These are phyloP conservation scores for Alternaria burnsii DNA, from an alignment of 2,329 filamentous ascomycete genomes.

Conservation along the genomic window DNA sequence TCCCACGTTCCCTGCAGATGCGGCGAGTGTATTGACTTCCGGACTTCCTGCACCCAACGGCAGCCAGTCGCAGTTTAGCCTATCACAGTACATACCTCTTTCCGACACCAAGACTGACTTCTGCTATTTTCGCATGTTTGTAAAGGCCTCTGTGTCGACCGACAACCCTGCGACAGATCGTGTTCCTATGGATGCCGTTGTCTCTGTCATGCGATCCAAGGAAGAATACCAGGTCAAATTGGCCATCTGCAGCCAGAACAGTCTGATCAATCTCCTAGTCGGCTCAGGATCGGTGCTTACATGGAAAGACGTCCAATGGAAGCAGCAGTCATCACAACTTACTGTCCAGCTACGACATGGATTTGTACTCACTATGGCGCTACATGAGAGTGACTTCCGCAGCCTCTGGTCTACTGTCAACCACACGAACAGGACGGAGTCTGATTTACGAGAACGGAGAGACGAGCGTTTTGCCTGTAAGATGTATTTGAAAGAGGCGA, in stretches of 20 bases:
- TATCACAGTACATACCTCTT: conserved; percentile 76
- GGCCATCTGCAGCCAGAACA: conserved; percentile 80
- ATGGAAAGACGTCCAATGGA: conserved; percentile 87
- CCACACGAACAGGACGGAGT: conserved; percentile 79
- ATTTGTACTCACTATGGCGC: conserved; percentile 75
- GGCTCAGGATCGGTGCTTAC: conserved; percentile 72
- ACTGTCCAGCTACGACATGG: conserved; percentile 77
- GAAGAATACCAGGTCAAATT: conserved; percentile 75
- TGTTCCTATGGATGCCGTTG: conserved; percentile 74
- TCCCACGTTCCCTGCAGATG: conserved; percentile 75
- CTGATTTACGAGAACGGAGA: conserved; percentile 71
- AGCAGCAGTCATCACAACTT: conserved; percentile 70
- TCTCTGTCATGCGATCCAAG: conserved; percentile 77
- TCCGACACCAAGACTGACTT: conserved; percentile 78
- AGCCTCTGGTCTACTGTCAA: conserved; percentile 85
- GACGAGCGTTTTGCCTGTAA: conserved; percentile 77
- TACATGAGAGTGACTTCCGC: conserved; percentile 79
- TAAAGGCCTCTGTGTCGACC: conserved; percentile 77
- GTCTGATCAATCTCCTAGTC: conserved; percentile 77
- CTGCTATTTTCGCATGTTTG: conserved; percentile 80
- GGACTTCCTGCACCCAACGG: conserved; percentile 46
- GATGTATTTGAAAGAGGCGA: conserved; percentile 74
- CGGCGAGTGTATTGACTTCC: conserved; percentile 69
- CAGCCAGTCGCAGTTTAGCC: conserved; percentile 56
- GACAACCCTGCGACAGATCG: conserved; percentile 71